Evolutionary conservation across 1,139 yeast species (phyloP).

Genomic region (Geotrichum candidum): DNA sequence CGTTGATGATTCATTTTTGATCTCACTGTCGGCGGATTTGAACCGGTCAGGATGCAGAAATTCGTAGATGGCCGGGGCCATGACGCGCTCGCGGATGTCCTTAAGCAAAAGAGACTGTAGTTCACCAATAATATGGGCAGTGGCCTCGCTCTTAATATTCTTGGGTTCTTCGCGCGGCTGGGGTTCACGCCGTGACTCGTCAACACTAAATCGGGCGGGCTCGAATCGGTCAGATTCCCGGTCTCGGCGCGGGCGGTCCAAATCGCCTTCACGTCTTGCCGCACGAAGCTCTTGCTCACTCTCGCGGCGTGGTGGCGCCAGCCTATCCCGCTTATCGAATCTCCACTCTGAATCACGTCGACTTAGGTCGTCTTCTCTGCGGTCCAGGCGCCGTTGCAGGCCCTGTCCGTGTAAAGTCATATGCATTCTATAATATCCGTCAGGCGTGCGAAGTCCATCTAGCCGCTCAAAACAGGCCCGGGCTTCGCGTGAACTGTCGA

Average conservation of each 20-base stretch:
- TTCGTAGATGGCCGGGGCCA: constrained; percentile 66
- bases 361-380: neutral
- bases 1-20: constrained; percentile 7
- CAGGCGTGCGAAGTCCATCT: neutral
- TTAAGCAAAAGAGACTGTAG: constrained; percentile 57
- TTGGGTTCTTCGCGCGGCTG: neutral
- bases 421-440: neutral
- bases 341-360: neutral
- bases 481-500: neutral
- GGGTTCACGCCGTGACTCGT: neutral
- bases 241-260: neutral
- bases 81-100: constrained; percentile 68
- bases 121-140: constrained; percentile 54
- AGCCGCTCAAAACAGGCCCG: neutral
- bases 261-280: neutral
- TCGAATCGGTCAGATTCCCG: neutral
- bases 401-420: neutral
- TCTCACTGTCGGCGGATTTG: constrained; percentile 39
- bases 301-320: neutral
- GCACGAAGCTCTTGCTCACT: neutral
- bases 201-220: neutral
- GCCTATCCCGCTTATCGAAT: neutral
- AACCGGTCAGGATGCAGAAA: constrained; percentile 55
- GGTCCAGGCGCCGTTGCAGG: neutral
- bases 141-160: constrained; percentile 49